Evolutionary conservation across 805 yeast genomes (phyloP), one percentile per base, ranked within the genome.

Genomic region (Candida insectalens): DNA sequence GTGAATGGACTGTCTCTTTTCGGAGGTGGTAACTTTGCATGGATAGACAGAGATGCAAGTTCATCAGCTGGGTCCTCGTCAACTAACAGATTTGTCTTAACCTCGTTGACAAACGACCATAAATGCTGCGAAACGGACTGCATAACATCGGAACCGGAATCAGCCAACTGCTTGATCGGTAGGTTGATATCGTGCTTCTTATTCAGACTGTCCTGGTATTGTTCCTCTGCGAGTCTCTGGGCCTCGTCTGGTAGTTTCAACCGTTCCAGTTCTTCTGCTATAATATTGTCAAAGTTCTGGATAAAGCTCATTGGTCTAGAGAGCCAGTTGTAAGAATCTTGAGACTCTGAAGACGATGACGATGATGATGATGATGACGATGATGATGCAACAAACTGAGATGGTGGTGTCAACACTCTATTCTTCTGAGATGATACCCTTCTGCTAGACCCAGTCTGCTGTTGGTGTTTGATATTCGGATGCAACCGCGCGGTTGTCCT

Each of bases 191-290:
- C 54, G 14, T 34, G 48, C 4, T 32, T 19, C 17, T 43, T 46
- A 5, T 36, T 32, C n/a, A 33, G 32, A 19, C 40, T 42, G 25
- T 40, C 41, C 2, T 45, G 37, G 23, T 19, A 8, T 3, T 12
- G n/a, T 5, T 18, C 9, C 8, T 10, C 22, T 14, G 33, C 32
- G 18, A 27, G 18, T n/a, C 30, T 10, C 6, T 9, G 19, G 12
- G 18, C 15, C 43, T 47, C 19, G 16, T 42, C 59, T 42, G 63
- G 53, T 14, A 60, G 46, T 27, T 66, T 58, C 17, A 68, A 55
- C 40, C 67, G 73, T 42, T 78, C 87, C 36, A 80, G 61, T 49
- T 79, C 87, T 37, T 65, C 69, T 47, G 74, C 83, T 21, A 80
- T 58, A 53, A 77, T 60, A 34, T 69, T 73, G 50, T 80, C 89